phyloP scores from a whole-genome alignment of 257 asterid genomes.

The Echites panduratus region DNA sequence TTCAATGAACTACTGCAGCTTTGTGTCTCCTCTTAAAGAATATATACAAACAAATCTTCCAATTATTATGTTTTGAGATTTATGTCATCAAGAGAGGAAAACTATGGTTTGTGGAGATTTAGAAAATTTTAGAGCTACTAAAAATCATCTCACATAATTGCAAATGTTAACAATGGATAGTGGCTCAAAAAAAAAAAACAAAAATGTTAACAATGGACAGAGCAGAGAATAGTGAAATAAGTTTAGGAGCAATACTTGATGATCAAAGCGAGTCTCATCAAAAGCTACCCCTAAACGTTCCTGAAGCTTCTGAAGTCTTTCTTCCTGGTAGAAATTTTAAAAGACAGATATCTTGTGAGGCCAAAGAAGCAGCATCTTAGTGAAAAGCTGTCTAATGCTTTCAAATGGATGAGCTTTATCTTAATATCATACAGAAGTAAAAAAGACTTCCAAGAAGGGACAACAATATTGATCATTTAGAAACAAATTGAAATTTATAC shows the following conservation, averaged over 20 bases:
- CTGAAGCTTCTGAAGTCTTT: slow-evolving; percentile 61
- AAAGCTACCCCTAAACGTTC: slow-evolving; percentile 73
- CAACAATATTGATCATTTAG: not conserved
- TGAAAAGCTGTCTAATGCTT: not conserved
- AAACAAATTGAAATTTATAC: not conserved
- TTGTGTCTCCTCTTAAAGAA: not conserved
- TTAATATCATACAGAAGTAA: not conserved
- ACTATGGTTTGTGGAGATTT: not conserved
- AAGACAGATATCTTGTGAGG: slow-evolving; percentile 5
- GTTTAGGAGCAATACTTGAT: slow-evolving; percentile 51
- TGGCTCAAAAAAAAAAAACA: too few relatives aligned
- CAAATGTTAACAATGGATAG: not conserved
- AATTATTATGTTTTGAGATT: not conserved
- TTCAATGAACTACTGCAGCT: not conserved
- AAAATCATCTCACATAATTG: not conserved
- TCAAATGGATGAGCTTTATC: not conserved
- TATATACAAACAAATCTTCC: not conserved
- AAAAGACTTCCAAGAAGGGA: not conserved
- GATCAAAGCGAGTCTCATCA: slow-evolving; percentile 66
- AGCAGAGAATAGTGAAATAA: slow-evolving; percentile 18
- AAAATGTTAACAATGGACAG: too few relatives aligned
- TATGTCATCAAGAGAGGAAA: not conserved
- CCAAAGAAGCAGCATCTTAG: slow-evolving; percentile 1
- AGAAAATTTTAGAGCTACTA: not conserved
- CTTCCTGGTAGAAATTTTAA: slow-evolving; percentile 51